These are phyloP conservation scores for Buxus sempervirens DNA, from an alignment of 164 flowering plant species.

Conservation along the genomic window DNA sequence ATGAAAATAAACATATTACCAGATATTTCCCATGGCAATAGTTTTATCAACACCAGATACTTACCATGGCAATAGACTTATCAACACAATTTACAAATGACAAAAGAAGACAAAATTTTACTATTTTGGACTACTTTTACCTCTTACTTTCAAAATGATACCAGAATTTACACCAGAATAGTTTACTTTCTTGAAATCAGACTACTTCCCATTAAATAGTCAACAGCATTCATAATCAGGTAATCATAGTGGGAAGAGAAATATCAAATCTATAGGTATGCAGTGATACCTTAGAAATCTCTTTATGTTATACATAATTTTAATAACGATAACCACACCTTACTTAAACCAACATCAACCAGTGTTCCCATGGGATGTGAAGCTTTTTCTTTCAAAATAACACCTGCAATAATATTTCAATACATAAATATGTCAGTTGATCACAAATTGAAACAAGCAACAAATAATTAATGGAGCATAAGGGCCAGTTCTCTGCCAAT, in stretches of 20 bases:
- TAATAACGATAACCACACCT: conserved; percentile 41
- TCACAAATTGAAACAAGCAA: not conserved
- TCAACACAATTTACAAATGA: no score
- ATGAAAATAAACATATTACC: not conserved
- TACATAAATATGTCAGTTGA: not conserved
- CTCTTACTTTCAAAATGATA: no score
- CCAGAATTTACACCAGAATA: not conserved
- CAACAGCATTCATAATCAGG: not conserved
- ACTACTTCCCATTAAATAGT: not conserved
- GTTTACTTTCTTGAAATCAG: not conserved
- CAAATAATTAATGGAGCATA: not conserved
- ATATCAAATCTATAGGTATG: not conserved
- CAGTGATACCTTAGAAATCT: not conserved
- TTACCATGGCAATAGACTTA: not conserved
- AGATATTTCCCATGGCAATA: not conserved
- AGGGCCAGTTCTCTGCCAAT: not conserved
- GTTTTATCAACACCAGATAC: not conserved
- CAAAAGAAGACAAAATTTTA: not conserved
- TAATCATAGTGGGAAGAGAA: not conserved
- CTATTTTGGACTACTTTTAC: not conserved
- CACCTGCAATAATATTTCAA: conserved; percentile 40
- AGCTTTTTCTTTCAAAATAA: conserved; percentile 56
- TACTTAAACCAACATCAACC: conserved; percentile 89
- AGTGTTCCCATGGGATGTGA: conserved; percentile 52
- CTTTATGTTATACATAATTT: not conserved